Conservation (phyloP, 2,329 filamentous ascomycete genomes). For the Simplicillium aogashimaense region DNA sequence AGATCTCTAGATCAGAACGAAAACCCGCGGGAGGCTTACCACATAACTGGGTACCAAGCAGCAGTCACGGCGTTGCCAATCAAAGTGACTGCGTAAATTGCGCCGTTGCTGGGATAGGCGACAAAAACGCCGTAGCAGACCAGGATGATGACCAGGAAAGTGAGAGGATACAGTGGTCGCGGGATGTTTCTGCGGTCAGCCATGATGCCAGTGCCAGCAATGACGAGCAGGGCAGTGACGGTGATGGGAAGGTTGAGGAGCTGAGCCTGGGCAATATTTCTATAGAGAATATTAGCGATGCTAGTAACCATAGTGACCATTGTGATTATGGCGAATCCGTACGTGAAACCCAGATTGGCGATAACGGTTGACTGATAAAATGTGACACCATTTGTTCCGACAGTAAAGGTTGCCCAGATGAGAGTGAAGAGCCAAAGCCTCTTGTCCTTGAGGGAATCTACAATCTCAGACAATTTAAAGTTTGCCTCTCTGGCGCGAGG, state of each 20-base stretch:
- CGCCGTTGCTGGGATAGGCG: constrained; percentile 33
- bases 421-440: constrained; percentile 34
- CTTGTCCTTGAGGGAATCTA: constrained; percentile 25
- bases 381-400: constrained; percentile 28
- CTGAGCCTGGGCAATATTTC: constrained; percentile 33
- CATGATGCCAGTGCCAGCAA: constrained; percentile 27
- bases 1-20: too few species aligned
- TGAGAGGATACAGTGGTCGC: constrained; percentile 30
- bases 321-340: constrained; percentile 7
- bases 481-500: constrained; percentile 28
- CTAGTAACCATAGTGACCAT: background rate
- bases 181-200: constrained; percentile 31
- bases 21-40: constrained; percentile 15
- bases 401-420: constrained; percentile 32
- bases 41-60: constrained; percentile 37
- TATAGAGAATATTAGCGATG: constrained; percentile 7
- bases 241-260: constrained; percentile 39
- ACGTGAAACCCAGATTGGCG: constrained; percentile 26
- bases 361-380: constrained; percentile 34
- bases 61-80: constrained; percentile 30
- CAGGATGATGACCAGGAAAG: constrained; percentile 30
- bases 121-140: constrained; percentile 34
- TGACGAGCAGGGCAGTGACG: constrained; percentile 28
- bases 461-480: constrained; percentile 28
- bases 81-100: constrained; percentile 34